Conservation (phyloP, 75 land plant genomes). For the Larix kaempferi region DNA sequence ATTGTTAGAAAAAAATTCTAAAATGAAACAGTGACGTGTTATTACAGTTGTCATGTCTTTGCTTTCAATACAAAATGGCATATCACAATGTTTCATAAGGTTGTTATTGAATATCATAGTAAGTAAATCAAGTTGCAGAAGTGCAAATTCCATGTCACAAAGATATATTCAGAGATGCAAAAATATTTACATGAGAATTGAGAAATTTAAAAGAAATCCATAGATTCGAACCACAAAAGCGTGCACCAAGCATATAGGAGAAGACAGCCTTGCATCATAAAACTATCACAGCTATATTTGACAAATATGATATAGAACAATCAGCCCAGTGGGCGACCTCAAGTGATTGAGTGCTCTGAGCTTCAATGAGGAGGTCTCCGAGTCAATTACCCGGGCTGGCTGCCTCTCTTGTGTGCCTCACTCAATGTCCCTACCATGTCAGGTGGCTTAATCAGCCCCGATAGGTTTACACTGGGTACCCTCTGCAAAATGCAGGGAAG, state of each 20-base stretch:
- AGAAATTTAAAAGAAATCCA: background rate
- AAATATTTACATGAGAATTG: background rate
- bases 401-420: too few species aligned
- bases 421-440: too few species aligned
- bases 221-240: background rate
- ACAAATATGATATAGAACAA: background rate
- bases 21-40: background rate
- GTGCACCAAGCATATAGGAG: background rate
- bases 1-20: background rate
- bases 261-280: background rate
- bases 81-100: background rate
- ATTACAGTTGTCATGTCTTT: background rate
- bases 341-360: too few species aligned
- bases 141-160: background rate
- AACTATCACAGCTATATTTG: background rate
- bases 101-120: background rate
- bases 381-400: too few species aligned
- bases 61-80: background rate
- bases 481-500: too few species aligned
- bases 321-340: too few species aligned
- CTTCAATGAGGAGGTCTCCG: too few species aligned
- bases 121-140: background rate
- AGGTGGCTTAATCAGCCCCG: too few species aligned
- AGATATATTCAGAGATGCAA: background rate
- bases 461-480: too few species aligned